These are phyloP conservation scores for Wallacemonas sp. DNA, from an alignment of 208 protist genomes.

Conservation along the genomic window DNA sequence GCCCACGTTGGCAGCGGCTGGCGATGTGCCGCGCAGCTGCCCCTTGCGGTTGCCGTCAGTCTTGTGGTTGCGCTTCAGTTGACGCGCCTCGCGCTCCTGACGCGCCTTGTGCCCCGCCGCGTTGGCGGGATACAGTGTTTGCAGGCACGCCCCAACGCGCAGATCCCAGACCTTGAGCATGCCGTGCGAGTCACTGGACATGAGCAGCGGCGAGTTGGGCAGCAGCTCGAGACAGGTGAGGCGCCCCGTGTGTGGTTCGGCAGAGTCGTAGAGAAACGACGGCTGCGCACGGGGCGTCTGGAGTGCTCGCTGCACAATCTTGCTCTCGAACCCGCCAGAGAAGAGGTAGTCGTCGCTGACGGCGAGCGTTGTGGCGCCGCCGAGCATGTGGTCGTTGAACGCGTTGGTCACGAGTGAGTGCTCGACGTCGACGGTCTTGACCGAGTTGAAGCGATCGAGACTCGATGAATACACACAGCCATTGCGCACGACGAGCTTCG, in stretches of 20 bases:
- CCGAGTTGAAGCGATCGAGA: slow-evolving; percentile 42
- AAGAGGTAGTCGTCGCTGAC: slow-evolving; percentile 48
- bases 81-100: no score
- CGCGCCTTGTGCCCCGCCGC: not conserved
- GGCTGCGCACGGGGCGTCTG: slow-evolving; percentile 24
- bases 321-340: slow-evolving; percentile 42
- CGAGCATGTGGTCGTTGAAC: slow-evolving; percentile 52
- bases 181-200: slow-evolving; percentile 47
- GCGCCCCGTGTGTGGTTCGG: slow-evolving; percentile 40
- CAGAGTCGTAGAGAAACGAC: slow-evolving; percentile 38
- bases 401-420: slow-evolving; percentile 27
- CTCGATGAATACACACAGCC: slow-evolving; percentile 37
- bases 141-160: slow-evolving; percentile 41
- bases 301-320: slow-evolving; percentile 48
- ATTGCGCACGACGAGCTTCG: slow-evolving; percentile 18
- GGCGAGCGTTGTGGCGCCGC: slow-evolving; percentile 33
- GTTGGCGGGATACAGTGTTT: slow-evolving; percentile 26
- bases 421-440: slow-evolving; percentile 59
- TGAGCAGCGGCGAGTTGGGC: slow-evolving; percentile 30
- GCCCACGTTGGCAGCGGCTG: no score
- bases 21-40: no score
- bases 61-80: no score
- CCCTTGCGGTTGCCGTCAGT: no score
- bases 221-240: slow-evolving; percentile 32
- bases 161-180: slow-evolving; percentile 67